Evolutionary conservation across 345 rosid genomes (phyloP), one percentile per base, ranked within the genome.

Genomic region (Gossypium herbaceum): DNA sequence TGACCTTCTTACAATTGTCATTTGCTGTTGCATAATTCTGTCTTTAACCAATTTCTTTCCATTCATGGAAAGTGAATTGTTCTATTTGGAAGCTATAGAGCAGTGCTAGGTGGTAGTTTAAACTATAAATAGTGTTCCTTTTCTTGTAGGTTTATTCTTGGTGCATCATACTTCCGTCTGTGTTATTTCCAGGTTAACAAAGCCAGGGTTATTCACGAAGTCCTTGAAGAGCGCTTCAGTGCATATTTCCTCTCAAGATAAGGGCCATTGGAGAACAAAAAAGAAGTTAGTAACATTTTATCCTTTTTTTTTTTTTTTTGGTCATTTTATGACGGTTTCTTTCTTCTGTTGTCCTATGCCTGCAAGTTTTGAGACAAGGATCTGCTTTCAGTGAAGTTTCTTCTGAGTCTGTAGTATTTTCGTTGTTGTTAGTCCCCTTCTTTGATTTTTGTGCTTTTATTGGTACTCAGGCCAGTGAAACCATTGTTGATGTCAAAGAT

Each of bases 161-260:
- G 57, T 52, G 17, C 11, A 41, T 66, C 44, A 27, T 51, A 41
- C 45, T 70, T 73, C 60, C 71, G 59, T 75, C 47, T 78, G 3
- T 48, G 7, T 75, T 66, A 20, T 79, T 83, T 78, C 61, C 76
- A 89, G 93, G 89, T 79, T 76, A 73, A 59, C 77, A 59, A 85
- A 87, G 75, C 79, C 84, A 76, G 80, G 77, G 64, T 70, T 81
- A 58, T 79, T 52, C 41, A 45, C 84, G 54, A 83, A 73, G 71
- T 68, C 83, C 61, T 60, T 67, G 47, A 79, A 84, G 75, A 78
- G 77, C 71, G 72, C 84, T 75, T 67, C 88, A 19, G 72, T 74
- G 48, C 58, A 81, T 62, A 50, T 73, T 57, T 78, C 85, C 50
- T 73, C 81, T 19, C 76, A 77, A 65, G 81, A 77, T 76, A 85